Evolutionary conservation across 1,284 basidiomycete genomes (phyloP), one percentile per base, ranked within the genome.

Genomic region (Cryptococcus hybrid): DNA sequence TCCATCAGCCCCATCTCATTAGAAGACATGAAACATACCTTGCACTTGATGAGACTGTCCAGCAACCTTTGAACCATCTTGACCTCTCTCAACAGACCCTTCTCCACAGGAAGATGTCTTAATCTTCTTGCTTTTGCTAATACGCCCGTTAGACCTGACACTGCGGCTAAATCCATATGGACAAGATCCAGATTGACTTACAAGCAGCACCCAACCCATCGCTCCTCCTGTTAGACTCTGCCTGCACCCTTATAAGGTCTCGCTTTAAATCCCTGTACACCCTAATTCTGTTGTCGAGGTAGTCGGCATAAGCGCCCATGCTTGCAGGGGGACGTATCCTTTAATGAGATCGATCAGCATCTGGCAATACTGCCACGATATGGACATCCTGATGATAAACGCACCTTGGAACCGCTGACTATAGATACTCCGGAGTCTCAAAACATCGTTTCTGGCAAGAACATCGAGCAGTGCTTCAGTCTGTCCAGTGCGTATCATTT

Each of bases 51-150:
- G 63, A 98, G 80, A 0, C 88, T 76, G 73, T 92, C 90, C 67
- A 97, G 87, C 82, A 93, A 88, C 64, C 83, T 84, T 77, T 99
- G 95, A 1, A 98, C 90, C 47, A 86, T 84, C 74, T 87, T 89
- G 5, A 93, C 96, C 78, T 99, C 96, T 58, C 93, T 83, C 58
- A 99, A 77, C 52, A 99, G 79, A 3, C 96, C 95, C 77, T 96
- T 97, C 73, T 99, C 95, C 13, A 99, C 95, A 0, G 90, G 89
- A 84, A 99, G 88, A 43, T 88, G 84, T 58, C 95, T 83, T 64
- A 99, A 78, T 69, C 96, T 90, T 64, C 90, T 81, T 2, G 78
- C 73, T 70, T 75, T 75, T 8, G 70, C 71, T 74, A 51, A 15
- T 12, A 12, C 24, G 24, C 24, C 24, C 24, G 24, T 24, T 24